A percentile compares a stretch with the other conserved stretches of the same genome.
Evolutionary conservation across 352 stramenopile species (phyloP).

Genomic region (Phytophthora pseudosyringae): DNA sequence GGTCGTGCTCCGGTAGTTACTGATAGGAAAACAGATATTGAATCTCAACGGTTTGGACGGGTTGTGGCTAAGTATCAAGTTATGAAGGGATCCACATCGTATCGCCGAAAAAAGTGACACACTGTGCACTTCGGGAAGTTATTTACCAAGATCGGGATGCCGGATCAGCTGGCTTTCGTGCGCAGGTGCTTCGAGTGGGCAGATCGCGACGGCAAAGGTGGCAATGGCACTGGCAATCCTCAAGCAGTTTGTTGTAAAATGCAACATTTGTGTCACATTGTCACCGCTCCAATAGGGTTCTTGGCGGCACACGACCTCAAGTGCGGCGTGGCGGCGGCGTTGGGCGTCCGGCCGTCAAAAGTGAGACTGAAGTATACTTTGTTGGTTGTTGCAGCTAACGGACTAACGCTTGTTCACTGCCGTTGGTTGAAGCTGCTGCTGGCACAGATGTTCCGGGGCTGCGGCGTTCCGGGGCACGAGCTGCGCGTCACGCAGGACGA

Average conservation of each 20-base stretch:
- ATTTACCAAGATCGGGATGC: constrained; percentile 10
- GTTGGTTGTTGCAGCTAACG: neutral
- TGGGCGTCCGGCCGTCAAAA: constrained; percentile 76
- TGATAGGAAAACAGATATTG: too few species aligned
- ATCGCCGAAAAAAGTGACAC: too few species aligned
- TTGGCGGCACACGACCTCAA: constrained; percentile 63
- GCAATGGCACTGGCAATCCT: neutral
- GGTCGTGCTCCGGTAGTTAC: too few species aligned
- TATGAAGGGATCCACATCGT: too few species aligned
- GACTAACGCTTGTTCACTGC: neutral
- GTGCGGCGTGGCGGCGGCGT: constrained; percentile 64
- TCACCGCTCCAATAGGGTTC: constrained; percentile 28
- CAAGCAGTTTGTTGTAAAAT: neutral
- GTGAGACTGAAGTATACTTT: constrained; percentile 17
- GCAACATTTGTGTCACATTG: too few species aligned
- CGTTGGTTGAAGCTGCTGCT: constrained; percentile 51
- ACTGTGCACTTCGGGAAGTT: too few species aligned
- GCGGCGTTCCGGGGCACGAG: constrained; percentile 6
- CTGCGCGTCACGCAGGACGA: constrained; percentile 35
- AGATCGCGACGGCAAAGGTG: constrained; percentile 42
- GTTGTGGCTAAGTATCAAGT: too few species aligned
- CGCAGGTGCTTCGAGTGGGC: constrained; percentile 57
- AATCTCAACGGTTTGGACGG: too few species aligned
- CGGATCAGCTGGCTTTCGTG: constrained; percentile 38
- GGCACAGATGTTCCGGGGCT: constrained; percentile 57